Evolutionary conservation across 2,329 filamentous ascomycete genomes (phyloP), one percentile per base, ranked within the genome.

Genomic region (Ascochyta clinopodiicola): DNA sequence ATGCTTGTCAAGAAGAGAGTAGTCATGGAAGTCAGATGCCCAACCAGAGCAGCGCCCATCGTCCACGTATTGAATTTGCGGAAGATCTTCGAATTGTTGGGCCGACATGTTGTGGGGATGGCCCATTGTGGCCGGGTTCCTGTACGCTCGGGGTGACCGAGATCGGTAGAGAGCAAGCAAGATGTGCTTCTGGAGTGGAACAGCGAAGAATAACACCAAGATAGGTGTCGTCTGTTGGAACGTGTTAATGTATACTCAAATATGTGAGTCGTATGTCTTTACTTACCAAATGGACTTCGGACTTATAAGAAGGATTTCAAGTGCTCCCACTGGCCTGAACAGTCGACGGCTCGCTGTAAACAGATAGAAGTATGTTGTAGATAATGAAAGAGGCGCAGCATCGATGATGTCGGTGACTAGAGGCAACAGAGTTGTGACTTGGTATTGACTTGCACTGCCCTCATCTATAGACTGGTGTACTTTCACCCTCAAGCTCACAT

Each of bases 61-160:
- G 27, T 71, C 68, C 52, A 61, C 56, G 21, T 56, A 52, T 8
- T 64, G 56, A 25, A 75, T 72, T 43, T 71, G 69, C 17, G 68
- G 68, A 17, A 75, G 50, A 56, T 74, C 70, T 49, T 58, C 37
- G 50, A 67, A 74, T 32, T 74, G 72, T 46, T 63, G 55, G 32
- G 54, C 48, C 9, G 53, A 36, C 64, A 67, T 67, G 15, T 48
- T 50, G 38, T 46, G 27, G 36, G 25, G 37, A 17, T 17, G 17
- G 17, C 17, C 17, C 17, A 17, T 17, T 35, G 37, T 17, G 19
- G 37, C 29, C 29, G 29, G 52, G 10, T 24, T 48, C 46, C 25
- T 43, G 52, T 51, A 47, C 43, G 37, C 31, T 56, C 42, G 31
- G 31, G 44, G 43, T 35, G 27, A 39, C 43, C 42, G 37, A 50